Base-by-base conservation (phyloP, 805 yeast species). In the Ogataea saltuana region DNA sequence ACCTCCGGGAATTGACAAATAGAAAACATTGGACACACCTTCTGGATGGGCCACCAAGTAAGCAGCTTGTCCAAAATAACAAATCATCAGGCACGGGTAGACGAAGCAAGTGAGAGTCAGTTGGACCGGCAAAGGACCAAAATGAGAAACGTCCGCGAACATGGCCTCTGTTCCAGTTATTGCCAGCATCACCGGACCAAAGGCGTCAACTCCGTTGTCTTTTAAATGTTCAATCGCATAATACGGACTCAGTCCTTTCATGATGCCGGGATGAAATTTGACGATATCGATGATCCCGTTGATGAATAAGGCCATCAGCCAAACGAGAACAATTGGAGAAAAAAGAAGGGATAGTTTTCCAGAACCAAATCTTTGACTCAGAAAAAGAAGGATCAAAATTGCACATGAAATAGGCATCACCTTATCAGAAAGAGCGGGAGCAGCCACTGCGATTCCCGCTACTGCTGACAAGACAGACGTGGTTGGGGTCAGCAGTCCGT, bases 121-220 rank as follows among this genome's bases (percentile, higher is more conserved):
- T 48, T 76, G 80, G 34, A 77, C 67, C 1, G 83, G 74, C 4
- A 64, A 49, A 19, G 67, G 65, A 3, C 81, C 78, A 53, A 78
- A 76, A 53, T 76, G 81, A 4, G 83, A 79, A 39, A 78, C 66
- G 58, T 80, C 84, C 2, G 83, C 81, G 62, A 80, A 80, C 80
- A 80, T 74, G 6, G 84, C 83, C 49, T 80, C 85, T 4, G 76
- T 66, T 23, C 85, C 85, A 0, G 85, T 78, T 19, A 80, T 60
- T 1, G 79, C 65, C 33, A 80, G 70, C 75, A 79, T 71, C 3
- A 76, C 75, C 4, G 76, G 72, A 9, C 76, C 70, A 23, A 80
- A 62, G 2, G 68, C 62, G 53, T 72, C 77, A 21, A 74, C 61
- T 13, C 49, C 49, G 29, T 44, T 42, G 16, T 55, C 49, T 35